A percentile compares a stretch with the other conserved stretches of the same genome.
phyloP scores from a whole-genome alignment of 2,329 filamentous ascomycete genomes.

The Botryotinia calthae region DNA sequence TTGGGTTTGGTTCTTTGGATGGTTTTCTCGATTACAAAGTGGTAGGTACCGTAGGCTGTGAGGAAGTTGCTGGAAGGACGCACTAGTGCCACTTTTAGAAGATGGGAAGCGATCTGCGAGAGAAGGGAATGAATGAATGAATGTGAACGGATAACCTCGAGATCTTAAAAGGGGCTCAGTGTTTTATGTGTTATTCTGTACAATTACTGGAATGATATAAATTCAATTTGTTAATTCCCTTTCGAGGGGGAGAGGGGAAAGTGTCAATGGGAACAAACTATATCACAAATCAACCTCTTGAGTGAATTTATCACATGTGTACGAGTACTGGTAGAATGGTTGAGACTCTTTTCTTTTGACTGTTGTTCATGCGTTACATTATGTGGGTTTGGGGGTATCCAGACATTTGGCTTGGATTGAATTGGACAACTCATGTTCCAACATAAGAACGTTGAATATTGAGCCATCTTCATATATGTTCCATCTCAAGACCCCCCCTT shows the following conservation, averaged over 20 bases:
- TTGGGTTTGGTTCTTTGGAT: background rate
- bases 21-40: constrained; percentile 18
- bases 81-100: constrained; percentile 22
- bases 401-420: background rate
- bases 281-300: background rate
- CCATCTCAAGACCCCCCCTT: background rate
- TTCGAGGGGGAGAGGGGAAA: background rate
- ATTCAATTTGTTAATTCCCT: background rate
- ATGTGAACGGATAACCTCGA: background rate
- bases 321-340: background rate
- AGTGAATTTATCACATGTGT: background rate
- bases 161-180: background rate
- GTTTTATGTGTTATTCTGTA: background rate
- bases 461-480: background rate
- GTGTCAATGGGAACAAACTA: background rate
- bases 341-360: background rate
- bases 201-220: background rate
- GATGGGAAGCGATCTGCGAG: constrained; percentile 19
- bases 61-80: constrained; percentile 20
- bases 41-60: background rate
- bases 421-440: background rate
- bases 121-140: background rate
- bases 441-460: background rate
- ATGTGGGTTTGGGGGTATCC: background rate
- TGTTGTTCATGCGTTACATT: constrained; percentile 3